These are phyloP conservation scores for Pilobolus umbonatus DNA, from an alignment of 192 early-diverging fungal species.

Conservation along the genomic window DNA sequence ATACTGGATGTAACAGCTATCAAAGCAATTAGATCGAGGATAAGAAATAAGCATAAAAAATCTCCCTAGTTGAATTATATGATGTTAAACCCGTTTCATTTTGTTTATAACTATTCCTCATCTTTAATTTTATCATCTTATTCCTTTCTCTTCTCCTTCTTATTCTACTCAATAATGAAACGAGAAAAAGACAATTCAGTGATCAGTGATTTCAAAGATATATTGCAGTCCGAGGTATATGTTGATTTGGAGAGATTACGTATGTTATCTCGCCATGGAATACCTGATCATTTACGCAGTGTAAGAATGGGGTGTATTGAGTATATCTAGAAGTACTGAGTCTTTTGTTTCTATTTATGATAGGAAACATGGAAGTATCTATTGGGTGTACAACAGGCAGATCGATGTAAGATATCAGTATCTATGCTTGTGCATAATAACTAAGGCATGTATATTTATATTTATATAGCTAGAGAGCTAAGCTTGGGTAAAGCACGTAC, in stretches of 20 bases:
- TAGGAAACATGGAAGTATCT: constrained; percentile 84
- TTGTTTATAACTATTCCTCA: no score
- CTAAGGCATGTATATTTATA: not conserved
- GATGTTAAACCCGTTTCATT: no score
- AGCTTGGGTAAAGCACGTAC: constrained; percentile 45
- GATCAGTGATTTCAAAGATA: constrained; percentile 69
- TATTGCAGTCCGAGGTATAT: constrained; percentile 74
- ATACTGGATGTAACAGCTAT: no score
- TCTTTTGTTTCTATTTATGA: constrained; percentile 2
- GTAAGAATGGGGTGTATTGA: constrained; percentile 15
- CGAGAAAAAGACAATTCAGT: no score
- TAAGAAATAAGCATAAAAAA: no score
- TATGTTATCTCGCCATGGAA: constrained; percentile 69
- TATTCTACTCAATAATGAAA: no score
- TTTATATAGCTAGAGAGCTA: constrained; percentile 55
- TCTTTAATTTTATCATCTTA: no score
- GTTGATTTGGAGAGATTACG: constrained; percentile 79
- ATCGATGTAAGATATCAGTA: constrained; percentile 51
- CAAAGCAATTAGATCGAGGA: no score
- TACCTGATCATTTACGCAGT: constrained; percentile 75
- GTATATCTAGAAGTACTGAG: not conserved
- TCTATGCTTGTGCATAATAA: not conserved
- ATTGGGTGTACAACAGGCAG: constrained; percentile 73
- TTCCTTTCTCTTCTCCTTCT: no score
- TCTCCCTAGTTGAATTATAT: no score